Base-by-base conservation (phyloP, 192 early-diverging fungal species). In the Chytriomyces hyalinus region DNA sequence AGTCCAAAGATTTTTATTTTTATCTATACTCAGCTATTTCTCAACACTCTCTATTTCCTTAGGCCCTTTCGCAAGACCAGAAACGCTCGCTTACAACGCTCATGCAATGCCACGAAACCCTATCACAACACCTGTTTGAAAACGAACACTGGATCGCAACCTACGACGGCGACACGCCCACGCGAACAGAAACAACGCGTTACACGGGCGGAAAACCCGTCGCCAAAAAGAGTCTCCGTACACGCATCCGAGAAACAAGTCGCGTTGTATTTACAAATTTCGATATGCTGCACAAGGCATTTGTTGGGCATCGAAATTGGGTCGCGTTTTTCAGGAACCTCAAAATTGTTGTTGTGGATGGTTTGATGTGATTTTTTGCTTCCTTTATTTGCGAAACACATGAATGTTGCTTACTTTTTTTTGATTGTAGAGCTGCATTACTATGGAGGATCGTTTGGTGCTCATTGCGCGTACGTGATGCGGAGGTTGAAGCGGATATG, bases 21-120 rank as follows among this genome's bases (percentile, higher is more conserved):
- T 65, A 10, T 64, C 20, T 80, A n/a, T n/a, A 44, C 48, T 49
- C 8, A 47, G 10, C 68, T 45, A 20, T 48, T 72, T 57, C 53
- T 57, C 20, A 57, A 57, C 53, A 57, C 36, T 36, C 36, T 36
- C 47, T 26, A 26, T 46, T 75, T 44, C 26, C 6, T n/a, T 43
- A 85, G 81, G 92, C 94, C 8, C 81, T 95, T 7, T 90, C 93
- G 0, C 93, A 93, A 77, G 93, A 95, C 82, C 94, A 95, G 80
- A 82, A 86, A 11, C 70, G 79, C 13, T 74, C 89, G 3, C 76
- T 94, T 4, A 65, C 70, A 7, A 49, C 61, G 6, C 73, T 91
- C 43, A 15, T 73, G 13, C 10, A 22, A 10, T 8, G 6, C 49
- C 68, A 70, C 68, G 22, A 20, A 11, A 15, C 50, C 11, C 48